Conservation (phyloP, 192 early-diverging fungal species). For the Linnemannia exigua region DNA sequence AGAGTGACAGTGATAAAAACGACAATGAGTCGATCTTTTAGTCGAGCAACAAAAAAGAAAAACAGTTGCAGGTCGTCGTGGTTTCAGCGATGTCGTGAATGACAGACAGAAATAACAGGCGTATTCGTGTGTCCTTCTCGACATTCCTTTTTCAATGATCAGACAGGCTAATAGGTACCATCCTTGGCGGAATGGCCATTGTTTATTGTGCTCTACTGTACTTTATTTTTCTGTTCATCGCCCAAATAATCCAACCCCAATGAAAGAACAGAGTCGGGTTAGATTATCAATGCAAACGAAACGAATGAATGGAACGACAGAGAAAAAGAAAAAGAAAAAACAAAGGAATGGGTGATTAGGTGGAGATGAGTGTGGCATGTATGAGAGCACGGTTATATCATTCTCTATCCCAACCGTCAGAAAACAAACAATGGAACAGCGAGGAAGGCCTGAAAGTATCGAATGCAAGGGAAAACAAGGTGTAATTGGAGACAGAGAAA, state of each 20-base stretch:
- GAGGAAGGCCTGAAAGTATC: not conserved
- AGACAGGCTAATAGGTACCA: too few relatives aligned
- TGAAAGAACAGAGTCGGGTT: not conserved
- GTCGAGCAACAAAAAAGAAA: too few relatives aligned
- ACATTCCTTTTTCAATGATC: too few relatives aligned
- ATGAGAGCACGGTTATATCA: not conserved
- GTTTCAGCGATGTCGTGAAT: too few relatives aligned
- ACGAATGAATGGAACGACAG: not conserved
- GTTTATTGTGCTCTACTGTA: not conserved
- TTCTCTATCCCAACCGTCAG: not conserved
- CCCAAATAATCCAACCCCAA: not conserved
- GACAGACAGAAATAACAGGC: too few relatives aligned
- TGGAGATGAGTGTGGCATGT: not conserved
- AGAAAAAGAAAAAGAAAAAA: not conserved
- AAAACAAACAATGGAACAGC: not conserved
- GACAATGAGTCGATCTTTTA: too few relatives aligned
- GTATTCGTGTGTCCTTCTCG: too few relatives aligned
- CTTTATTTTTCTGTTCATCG: not conserved
- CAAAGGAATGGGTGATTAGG: not conserved
- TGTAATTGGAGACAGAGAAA: not conserved
- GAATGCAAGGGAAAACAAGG: slow-evolving; percentile 6
- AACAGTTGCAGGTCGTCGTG: too few relatives aligned
- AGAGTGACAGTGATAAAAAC: too few relatives aligned
- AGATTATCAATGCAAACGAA: not conserved
- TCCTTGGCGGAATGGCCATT: not conserved